A percentile compares a stretch with the other conserved stretches of the same genome.
Conservation (phyloP, 345 rosid genomes). For the Rhizophora mangle region DNA sequence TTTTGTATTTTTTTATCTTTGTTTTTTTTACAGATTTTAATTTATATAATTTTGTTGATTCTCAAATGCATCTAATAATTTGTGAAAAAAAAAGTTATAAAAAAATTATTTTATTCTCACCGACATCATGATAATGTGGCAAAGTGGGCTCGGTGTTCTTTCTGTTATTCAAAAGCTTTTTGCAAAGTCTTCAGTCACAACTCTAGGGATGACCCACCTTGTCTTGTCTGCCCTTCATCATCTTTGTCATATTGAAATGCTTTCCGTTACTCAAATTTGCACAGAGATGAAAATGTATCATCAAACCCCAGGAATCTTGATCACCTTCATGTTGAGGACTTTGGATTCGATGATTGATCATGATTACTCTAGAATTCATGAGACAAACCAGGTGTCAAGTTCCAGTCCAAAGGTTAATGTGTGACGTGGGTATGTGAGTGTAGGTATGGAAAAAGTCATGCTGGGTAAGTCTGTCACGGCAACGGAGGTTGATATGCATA, state of each 20-base stretch:
- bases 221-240: conserved; percentile 51
- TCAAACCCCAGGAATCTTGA: conserved; percentile 6
- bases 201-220: conserved; percentile 58
- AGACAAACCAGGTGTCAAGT: conserved; percentile 3
- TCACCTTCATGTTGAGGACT: conserved; percentile 19
- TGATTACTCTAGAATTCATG: conserved; percentile 10
- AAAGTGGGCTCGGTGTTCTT: too few species aligned
- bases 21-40: not conserved
- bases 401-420: conserved; percentile 6
- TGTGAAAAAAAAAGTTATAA: too few species aligned
- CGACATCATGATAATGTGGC: too few species aligned
- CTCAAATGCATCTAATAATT: too few species aligned
- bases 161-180: conserved; percentile 19
- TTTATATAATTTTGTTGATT: conserved; percentile 1
- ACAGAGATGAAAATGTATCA: conserved; percentile 10
- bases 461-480: not conserved
- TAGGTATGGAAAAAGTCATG: not conserved
- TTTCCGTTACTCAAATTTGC: conserved; percentile 32
- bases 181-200: conserved; percentile 59
- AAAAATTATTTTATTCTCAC: too few species aligned
- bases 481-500: not conserved
- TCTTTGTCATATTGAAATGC: conserved; percentile 24
- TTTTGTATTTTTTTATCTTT: too few species aligned
- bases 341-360: conserved; percentile 37
- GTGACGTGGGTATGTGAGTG: not conserved